phyloP scores from a whole-genome alignment of 1,284 basidiomycete species.

The Ganoderma multipileum region DNA sequence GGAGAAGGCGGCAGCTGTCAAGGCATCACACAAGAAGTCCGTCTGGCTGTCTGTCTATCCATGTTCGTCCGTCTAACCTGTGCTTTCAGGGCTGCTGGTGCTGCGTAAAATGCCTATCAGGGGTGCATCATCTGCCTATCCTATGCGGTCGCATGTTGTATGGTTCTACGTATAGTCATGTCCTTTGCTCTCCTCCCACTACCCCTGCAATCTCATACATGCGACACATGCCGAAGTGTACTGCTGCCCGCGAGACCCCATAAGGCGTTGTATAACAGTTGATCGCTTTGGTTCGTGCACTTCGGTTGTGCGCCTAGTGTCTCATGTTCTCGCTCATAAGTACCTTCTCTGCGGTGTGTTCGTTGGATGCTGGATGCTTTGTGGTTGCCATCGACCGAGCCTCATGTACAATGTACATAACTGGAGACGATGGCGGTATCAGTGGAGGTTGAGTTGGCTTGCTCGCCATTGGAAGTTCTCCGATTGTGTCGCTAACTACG shows the following conservation, averaged over 20 bases:
- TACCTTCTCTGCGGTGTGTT: background rate
- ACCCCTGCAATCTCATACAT: conserved; percentile 31
- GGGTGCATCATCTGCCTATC: conserved; percentile 20
- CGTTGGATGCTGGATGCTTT: background rate
- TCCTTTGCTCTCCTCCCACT: conserved; percentile 29
- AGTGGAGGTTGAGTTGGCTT: too few relatives aligned
- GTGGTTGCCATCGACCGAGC: too few relatives aligned
- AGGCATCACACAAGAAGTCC: conserved; percentile 77
- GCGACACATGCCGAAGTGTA: conserved; percentile 32
- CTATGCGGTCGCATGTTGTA: conserved; percentile 33
- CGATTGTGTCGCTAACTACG: too few relatives aligned
- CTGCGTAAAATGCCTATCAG: conserved; percentile 27
- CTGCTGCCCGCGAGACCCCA: conserved; percentile 11
- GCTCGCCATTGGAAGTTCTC: too few relatives aligned
- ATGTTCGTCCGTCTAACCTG: background rate
- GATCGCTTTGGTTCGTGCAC: background rate
- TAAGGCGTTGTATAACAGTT: conserved; percentile 26
- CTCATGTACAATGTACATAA: too few relatives aligned
- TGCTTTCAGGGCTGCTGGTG: conserved; percentile 13
- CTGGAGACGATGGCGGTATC: too few relatives aligned
- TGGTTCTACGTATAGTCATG: conserved; percentile 33
- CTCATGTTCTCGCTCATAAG: background rate
- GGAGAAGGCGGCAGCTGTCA: conserved; percentile 81
- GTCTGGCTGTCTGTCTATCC: conserved; percentile 1
- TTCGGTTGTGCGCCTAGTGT: background rate